Conservation (phyloP, 805 yeast species). For the Scheffersomyces ergatensis region DNA sequence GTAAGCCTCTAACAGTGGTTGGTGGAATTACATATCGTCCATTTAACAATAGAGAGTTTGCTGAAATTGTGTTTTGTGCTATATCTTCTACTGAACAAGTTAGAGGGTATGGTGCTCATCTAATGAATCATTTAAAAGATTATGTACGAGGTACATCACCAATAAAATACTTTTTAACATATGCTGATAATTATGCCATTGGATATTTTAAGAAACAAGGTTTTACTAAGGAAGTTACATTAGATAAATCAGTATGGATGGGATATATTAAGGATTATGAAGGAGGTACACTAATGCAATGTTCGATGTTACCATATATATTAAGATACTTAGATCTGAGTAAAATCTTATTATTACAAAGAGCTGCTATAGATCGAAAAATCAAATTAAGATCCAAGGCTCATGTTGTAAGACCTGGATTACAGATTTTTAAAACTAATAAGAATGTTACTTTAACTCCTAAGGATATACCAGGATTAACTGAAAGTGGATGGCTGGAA, state of each 20-base stretch:
- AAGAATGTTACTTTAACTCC: conserved; percentile 63
- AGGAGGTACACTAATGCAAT: conserved; percentile 98
- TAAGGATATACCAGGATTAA: conserved; percentile 77
- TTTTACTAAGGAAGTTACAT: conserved; percentile 88
- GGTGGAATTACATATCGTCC: conserved; percentile 98
- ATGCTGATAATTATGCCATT: conserved; percentile 98
- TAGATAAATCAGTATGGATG: conserved; percentile 89
- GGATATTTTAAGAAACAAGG: conserved; percentile 99
- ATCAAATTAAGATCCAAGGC: conserved; percentile 77
- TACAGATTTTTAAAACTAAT: conserved; percentile 60
- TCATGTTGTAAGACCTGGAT: conserved; percentile 78
- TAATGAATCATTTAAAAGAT: conserved; percentile 97
- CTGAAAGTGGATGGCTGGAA: conserved; percentile 96
- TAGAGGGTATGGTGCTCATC: conserved; percentile 96
- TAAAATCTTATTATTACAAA: conserved; percentile 81
- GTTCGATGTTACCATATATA: conserved; percentile 85
- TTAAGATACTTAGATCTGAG: conserved; percentile 82
- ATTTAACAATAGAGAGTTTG: conserved; percentile 84
- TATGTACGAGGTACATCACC: conserved; percentile 87
- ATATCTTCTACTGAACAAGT: conserved; percentile 97
- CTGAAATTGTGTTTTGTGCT: conserved; percentile 98
- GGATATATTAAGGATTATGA: conserved; percentile 98
- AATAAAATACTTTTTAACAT: conserved; percentile 82
- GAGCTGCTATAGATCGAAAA: conserved; percentile 85
- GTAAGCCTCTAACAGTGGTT: conserved; percentile 91